These are phyloP conservation scores for Curvularia sp. DNA, from an alignment of 2,329 filamentous ascomycete species.

Conservation along the genomic window DNA sequence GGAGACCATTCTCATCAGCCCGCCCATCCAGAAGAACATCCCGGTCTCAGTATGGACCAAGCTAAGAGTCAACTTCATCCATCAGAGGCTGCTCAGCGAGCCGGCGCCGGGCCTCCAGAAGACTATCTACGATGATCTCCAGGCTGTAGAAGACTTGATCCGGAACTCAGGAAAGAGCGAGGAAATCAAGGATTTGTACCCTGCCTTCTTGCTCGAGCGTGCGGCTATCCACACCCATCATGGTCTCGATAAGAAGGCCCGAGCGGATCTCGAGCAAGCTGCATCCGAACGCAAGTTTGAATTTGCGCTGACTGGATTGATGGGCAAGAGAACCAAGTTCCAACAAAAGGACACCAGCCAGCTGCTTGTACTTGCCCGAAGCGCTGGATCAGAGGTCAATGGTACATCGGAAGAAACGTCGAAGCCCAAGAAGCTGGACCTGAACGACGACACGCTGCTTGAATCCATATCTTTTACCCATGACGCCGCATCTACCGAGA, in stretches of 20 bases:
- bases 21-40: slow-evolving; percentile 56
- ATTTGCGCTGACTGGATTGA: slow-evolving; percentile 82
- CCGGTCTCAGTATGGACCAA: slow-evolving; percentile 65
- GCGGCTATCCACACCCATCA: slow-evolving; percentile 85
- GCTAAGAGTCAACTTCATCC: slow-evolving; percentile 75
- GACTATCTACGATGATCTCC: slow-evolving; percentile 66
- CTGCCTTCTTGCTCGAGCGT: slow-evolving; percentile 80
- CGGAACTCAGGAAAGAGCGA: slow-evolving; percentile 29
- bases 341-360: slow-evolving; percentile 85
- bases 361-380: slow-evolving; percentile 87
- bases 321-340: slow-evolving; percentile 85
- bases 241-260: slow-evolving; percentile 78
- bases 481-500: slow-evolving; percentile 53
- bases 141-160: slow-evolving; percentile 59
- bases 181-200: slow-evolving; percentile 45
- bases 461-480: slow-evolving; percentile 84
- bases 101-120: slow-evolving; percentile 66
- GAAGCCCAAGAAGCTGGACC: slow-evolving; percentile 72
- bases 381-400: slow-evolving; percentile 53
- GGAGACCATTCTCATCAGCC: slow-evolving; percentile 63
- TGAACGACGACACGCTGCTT: slow-evolving; percentile 93
- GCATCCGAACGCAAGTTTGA: slow-evolving; percentile 72
- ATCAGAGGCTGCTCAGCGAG: slow-evolving; percentile 72
- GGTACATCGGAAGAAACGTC: slow-evolving; percentile 35
- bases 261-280: slow-evolving; percentile 73